Conservation (phyloP, 202 grass and related monocot species). For the Hordeum pubiflorum region DNA sequence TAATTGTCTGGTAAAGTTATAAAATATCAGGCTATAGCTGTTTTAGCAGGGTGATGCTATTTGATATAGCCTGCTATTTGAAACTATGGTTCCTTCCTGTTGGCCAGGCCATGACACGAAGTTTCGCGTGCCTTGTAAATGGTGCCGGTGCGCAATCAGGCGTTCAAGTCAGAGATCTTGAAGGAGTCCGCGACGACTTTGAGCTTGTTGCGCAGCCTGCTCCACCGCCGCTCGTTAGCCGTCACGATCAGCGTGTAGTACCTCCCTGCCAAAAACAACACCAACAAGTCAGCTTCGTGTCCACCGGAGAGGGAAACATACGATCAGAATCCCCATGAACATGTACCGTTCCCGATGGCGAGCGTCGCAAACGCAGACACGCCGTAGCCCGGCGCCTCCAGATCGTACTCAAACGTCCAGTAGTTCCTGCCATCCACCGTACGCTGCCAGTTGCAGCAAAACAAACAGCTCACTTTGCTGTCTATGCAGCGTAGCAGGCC, state of each 20-base stretch:
- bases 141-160: neutral
- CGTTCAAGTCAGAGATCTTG: conserved; percentile 48
- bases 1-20: too few species aligned
- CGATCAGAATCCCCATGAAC: neutral
- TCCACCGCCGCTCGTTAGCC: conserved; percentile 86
- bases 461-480: neutral
- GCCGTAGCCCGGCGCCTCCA: conserved; percentile 56
- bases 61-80: too few species aligned
- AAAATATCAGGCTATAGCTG: too few species aligned
- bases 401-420: conserved; percentile 95
- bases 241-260: conserved; percentile 86
- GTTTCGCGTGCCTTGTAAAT: neutral
- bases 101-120: neutral
- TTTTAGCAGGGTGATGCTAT: too few species aligned
- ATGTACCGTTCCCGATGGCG: conserved; percentile 74
- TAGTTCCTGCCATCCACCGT: conserved; percentile 89
- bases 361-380: conserved; percentile 83
- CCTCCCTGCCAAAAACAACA: conserved; percentile 39
- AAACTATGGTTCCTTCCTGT: neutral
- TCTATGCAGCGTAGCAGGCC: too few species aligned
- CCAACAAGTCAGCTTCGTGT: neutral
- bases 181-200: conserved; percentile 90
- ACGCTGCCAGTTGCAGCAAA: conserved; percentile 31
- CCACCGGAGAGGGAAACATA: neutral
- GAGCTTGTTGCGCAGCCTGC: conserved; percentile 62